These are phyloP conservation scores for Cyclotella atomus DNA, from an alignment of 108 stramenopile species.

Conservation along the genomic window DNA sequence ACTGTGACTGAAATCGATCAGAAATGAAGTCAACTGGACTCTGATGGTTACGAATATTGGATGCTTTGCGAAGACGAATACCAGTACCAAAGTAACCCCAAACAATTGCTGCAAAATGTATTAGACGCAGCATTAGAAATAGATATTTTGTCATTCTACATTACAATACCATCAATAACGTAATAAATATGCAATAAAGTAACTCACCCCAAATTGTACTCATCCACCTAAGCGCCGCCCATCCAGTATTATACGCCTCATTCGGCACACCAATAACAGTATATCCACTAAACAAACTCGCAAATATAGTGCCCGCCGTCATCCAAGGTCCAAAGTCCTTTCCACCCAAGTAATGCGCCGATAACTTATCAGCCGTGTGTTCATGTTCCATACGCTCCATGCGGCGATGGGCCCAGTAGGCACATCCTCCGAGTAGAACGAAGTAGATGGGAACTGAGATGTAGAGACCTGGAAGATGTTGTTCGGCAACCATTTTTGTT, in stretches of 20 bases:
- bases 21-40: constrained; percentile 52
- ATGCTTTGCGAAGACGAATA: constrained; percentile 32
- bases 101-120: too few species aligned
- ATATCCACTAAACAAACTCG: constrained; percentile 42
- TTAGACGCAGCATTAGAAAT: too few species aligned
- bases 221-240: constrained; percentile 27
- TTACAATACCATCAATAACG: too few species aligned
- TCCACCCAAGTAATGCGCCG: constrained; percentile 47
- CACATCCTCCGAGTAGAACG: constrained; percentile 3
- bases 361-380: constrained; percentile 15
- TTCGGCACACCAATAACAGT: constrained; percentile 51
- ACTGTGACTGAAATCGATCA: constrained; percentile 48
- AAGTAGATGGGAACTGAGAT: constrained; percentile 41
- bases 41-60: constrained; percentile 38
- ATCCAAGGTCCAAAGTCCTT: constrained; percentile 34
- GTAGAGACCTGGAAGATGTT: too few species aligned
- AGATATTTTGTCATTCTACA: too few species aligned
- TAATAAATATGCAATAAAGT: too few species aligned
- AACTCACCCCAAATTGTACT: neutral
- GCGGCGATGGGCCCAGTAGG: constrained; percentile 20
- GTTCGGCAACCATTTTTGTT: too few species aligned
- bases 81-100: constrained; percentile 43
- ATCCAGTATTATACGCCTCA: constrained; percentile 36
- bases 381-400: constrained; percentile 22
- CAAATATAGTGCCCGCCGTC: constrained; percentile 49